Evolutionary conservation across 2,329 filamentous ascomycete genomes (phyloP), one percentile per base, ranked within the genome.

Genomic region (Penicillium aurantiogriseum): DNA sequence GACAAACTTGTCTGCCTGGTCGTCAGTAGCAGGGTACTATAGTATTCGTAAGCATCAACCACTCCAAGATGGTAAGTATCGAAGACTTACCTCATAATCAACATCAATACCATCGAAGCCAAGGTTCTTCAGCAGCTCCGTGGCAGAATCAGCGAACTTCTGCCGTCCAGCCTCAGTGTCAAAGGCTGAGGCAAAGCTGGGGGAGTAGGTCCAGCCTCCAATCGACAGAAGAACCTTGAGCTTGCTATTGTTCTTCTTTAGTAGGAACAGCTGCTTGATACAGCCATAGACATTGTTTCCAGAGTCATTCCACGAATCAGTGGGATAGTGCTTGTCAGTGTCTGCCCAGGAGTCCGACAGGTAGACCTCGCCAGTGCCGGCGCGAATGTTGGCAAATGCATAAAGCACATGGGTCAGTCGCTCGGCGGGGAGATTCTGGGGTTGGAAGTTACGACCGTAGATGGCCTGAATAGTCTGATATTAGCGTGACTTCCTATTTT

Each of bases 331-430:
- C 68, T 88, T 90, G 52, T 91, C 79, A 1, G 77, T 66, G 51
- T 92, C 90, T 25, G 89, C 82, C 72, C 83, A 92, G 2, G 79
- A 75, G 67, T 94, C 90, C 1, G 84, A 87, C 8, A 90, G 79
- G 68, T 81, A 89, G 74, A 95, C 91, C 75, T 95, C 90, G 49
- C 93, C 93, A 3, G 38, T 51, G 0, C 93, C 90, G 3, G 87
- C 81, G 4, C 85, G 83, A 57, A 96, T 85, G 71, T 97, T 95
- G 69, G 91, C 93, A 76, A 97, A 97, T 17, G 92, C 83, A 68
- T 97, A 97, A 17, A 97, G 85, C 5, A 97, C 77, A 70, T 97
- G 93, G 0, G 92, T 97, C 42, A 97, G 83, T 55, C 90, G 88
- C 54, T 92, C 84, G 4, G 83, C 86, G 0, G 90, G 90, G 6